Percentiles rank a stretch among this genome's conserved stretches.
These are phyloP conservation scores for Schoenoplectus tabernaemontani DNA, from an alignment of 202 grass and related monocot species.

Conservation along the genomic window DNA sequence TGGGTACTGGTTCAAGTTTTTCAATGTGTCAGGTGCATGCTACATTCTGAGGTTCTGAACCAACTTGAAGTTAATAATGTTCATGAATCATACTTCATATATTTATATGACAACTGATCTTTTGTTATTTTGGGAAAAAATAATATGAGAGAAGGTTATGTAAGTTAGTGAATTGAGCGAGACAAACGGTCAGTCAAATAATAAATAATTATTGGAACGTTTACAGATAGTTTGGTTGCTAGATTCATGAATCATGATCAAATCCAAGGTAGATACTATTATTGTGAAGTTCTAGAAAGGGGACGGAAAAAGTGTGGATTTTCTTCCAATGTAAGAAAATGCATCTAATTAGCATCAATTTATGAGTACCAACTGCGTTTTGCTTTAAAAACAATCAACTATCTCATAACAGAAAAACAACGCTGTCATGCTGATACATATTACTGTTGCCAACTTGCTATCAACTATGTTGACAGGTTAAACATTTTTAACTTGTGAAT, in stretches of 20 bases:
- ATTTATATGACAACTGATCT: not conserved
- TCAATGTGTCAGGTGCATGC: constrained; percentile 18
- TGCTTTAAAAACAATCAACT: too few relatives aligned
- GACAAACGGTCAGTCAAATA: not conserved
- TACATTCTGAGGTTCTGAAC: constrained; percentile 3
- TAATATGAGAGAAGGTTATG: not conserved
- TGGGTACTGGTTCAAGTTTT: not conserved
- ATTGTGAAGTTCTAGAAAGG: not conserved
- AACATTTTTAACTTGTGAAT: too few relatives aligned
- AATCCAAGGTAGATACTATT: not conserved
- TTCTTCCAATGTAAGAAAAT: not conserved
- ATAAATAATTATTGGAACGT: not conserved
- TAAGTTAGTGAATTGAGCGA: not conserved
- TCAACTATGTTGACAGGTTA: too few relatives aligned
- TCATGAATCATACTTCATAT: not conserved
- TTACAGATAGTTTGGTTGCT: not conserved
- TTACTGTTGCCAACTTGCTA: too few relatives aligned
- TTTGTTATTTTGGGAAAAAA: not conserved
- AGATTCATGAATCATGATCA: not conserved
- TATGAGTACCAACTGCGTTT: not conserved
- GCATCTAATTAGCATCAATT: not conserved
- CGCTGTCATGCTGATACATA: too few relatives aligned
- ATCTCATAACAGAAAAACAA: too few relatives aligned
- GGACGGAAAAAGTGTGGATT: not conserved
- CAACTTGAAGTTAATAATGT: not conserved